phyloP scores from a whole-genome alignment of 805 yeast genomes.

The Candida andamanensis region DNA sequence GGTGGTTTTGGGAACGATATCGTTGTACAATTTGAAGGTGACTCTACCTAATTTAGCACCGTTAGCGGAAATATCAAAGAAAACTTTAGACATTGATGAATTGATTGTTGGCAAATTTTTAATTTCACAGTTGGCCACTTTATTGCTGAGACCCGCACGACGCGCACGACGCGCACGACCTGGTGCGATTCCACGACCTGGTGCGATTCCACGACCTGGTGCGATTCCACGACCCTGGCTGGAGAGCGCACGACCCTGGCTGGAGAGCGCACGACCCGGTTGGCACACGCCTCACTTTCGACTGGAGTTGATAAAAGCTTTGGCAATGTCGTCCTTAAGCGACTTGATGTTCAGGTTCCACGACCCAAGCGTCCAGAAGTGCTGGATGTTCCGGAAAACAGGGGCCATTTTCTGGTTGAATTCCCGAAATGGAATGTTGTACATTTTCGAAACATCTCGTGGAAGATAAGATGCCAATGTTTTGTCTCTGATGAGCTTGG shows the following conservation, averaged over 20 bases:
- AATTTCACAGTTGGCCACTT: neutral
- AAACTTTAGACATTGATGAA: constrained; percentile 68
- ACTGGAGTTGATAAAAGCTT: constrained; percentile 42
- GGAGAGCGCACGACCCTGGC: too few relatives aligned
- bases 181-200: too few relatives aligned
- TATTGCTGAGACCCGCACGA: neutral
- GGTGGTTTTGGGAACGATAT: constrained; percentile 68
- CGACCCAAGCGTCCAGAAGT: constrained; percentile 65
- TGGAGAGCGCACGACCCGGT: too few relatives aligned
- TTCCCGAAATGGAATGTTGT: constrained; percentile 18
- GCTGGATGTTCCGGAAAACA: constrained; percentile 25
- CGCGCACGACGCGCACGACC: neutral
- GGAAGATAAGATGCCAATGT: constrained; percentile 15
- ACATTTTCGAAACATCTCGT: constrained; percentile 16
- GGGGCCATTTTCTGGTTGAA: constrained; percentile 22
- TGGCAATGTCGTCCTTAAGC: constrained; percentile 50
- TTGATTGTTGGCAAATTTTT: constrained; percentile 1
- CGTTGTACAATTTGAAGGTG: constrained; percentile 60
- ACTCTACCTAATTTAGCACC: constrained; percentile 75
- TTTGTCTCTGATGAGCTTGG: neutral
- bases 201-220: too few relatives aligned
- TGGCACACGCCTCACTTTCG: neutral
- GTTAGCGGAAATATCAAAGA: constrained; percentile 77
- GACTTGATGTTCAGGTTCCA: constrained; percentile 50
- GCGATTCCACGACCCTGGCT: too few relatives aligned